These are phyloP conservation scores for Lentinula raphanica DNA, from an alignment of 768 basidiomycete species.

Conservation along the genomic window DNA sequence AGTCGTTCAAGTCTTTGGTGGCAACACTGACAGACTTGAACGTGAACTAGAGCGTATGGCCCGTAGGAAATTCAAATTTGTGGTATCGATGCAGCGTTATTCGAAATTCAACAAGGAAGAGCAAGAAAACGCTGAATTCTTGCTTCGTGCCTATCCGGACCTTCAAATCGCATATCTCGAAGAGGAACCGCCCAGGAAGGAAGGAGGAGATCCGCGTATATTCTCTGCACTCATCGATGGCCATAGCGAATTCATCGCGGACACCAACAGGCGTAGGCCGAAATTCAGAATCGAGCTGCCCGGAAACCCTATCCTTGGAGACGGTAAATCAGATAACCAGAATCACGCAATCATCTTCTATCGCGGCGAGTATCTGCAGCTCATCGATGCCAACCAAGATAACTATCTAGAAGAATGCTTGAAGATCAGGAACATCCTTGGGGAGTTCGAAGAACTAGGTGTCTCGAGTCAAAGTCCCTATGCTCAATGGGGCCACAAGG, in stretches of 20 bases:
- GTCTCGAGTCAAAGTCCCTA: conserved; percentile 89
- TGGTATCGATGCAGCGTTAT: conserved; percentile 99
- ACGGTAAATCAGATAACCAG: conserved; percentile 99
- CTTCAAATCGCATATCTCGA: conserved; percentile 98
- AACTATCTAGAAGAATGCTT: conserved; percentile 99
- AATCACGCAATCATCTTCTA: conserved; percentile 99
- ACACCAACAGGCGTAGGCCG: conserved; percentile 83
- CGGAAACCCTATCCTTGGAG: conserved; percentile 97
- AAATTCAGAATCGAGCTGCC: conserved; percentile 99
- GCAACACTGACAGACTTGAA: conserved; percentile 95
- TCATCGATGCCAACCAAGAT: conserved; percentile 99
- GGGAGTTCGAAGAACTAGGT: conserved; percentile 92
- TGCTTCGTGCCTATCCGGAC: conserved; percentile 96
- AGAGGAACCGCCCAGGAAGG: conserved; percentile 90
- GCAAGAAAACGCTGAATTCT: conserved; percentile 97
- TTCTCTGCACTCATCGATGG: conserved; percentile 97
- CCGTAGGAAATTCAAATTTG: conserved; percentile 96
- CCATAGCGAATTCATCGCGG: conserved; percentile 90
- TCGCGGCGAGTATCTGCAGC: conserved; percentile 97
- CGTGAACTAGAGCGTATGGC: conserved; percentile 97
- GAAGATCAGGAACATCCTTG: conserved; percentile 97
- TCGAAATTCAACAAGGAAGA: conserved; percentile 99
- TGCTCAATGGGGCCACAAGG: conserved; percentile 81
- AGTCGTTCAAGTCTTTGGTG: conserved; percentile 94
- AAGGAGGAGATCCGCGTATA: conserved; percentile 91